Evolutionary conservation across 2,329 filamentous ascomycete species (phyloP).

Genomic region (Stemphylium vesicarium): DNA sequence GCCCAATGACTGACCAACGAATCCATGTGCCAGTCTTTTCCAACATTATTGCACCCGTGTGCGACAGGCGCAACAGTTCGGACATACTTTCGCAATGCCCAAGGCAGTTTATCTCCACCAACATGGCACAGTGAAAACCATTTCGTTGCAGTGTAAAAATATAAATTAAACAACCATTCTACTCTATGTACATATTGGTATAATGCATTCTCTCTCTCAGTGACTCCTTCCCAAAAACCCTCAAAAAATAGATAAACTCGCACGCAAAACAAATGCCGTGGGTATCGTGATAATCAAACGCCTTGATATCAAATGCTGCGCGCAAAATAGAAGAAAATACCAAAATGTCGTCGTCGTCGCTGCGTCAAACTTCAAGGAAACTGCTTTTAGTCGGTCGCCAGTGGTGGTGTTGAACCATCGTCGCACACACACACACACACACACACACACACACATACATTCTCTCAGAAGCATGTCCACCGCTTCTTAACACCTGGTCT

Average conservation of each 20-base stretch:
- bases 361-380: slow-evolving; percentile 5
- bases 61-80: too few relatives aligned
- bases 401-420: neutral
- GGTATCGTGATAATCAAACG: slow-evolving; percentile 39
- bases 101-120: too few relatives aligned
- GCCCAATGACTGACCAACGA: too few relatives aligned
- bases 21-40: too few relatives aligned
- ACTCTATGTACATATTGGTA: slow-evolving; percentile 25
- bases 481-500: slow-evolving; percentile 21
- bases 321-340: slow-evolving; percentile 29
- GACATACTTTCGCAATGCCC: too few relatives aligned
- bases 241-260: slow-evolving; percentile 17
- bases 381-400: neutral
- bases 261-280: slow-evolving; percentile 30
- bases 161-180: slow-evolving; percentile 18
- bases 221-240: neutral
- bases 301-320: slow-evolving; percentile 22
- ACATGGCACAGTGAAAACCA: too few relatives aligned
- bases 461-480: slow-evolving; percentile 37
- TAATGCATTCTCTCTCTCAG: slow-evolving; percentile 17
- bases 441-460: too few relatives aligned
- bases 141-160: neutral
- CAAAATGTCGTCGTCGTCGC: neutral
- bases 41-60: too few relatives aligned
- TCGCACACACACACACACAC: too few relatives aligned